phyloP scores from a whole-genome alignment of 2,329 filamentous ascomycete genomes.

The Apiospora marii region DNA sequence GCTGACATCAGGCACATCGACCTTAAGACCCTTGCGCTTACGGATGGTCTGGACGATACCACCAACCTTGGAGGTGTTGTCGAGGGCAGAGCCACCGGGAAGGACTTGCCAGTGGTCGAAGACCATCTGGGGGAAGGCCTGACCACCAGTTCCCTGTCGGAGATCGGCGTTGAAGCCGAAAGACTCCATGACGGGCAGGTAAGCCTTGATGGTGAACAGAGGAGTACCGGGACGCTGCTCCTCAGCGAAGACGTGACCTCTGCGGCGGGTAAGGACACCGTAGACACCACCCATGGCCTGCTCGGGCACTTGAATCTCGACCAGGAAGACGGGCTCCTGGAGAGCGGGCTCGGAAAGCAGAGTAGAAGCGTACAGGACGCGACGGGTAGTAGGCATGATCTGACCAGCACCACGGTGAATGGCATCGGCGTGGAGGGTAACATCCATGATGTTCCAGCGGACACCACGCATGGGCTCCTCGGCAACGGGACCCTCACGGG shows the following conservation, averaged over 20 bases:
- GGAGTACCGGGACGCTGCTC: slow-evolving; percentile 98
- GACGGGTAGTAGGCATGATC: slow-evolving; percentile 96
- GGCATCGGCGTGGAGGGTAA: slow-evolving; percentile 98
- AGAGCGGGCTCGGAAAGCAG: slow-evolving; percentile 92
- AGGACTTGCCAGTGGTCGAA: slow-evolving; percentile 99
- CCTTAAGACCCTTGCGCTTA: slow-evolving; percentile 99
- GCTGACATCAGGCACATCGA: slow-evolving; percentile 88
- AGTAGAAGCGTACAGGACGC: slow-evolving; percentile 93
- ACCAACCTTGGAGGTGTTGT: slow-evolving; percentile 82
- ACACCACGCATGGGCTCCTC: slow-evolving; percentile 98
- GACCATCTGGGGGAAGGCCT: slow-evolving; percentile 98
- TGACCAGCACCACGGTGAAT: slow-evolving; percentile 99
- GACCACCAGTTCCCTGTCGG: slow-evolving; percentile 89
- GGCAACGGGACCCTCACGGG: slow-evolving; percentile 94
- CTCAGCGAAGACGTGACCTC: slow-evolving; percentile 99
- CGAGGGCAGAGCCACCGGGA: slow-evolving; percentile 90
- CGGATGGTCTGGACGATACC: slow-evolving; percentile 87
- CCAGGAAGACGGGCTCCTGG: slow-evolving; percentile 97
- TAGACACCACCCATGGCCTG: slow-evolving; percentile 99
- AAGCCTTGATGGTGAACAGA: slow-evolving; percentile 99
- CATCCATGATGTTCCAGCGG: slow-evolving; percentile 99
- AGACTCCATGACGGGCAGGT: slow-evolving; percentile 95
- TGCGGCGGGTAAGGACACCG: slow-evolving; percentile 94
- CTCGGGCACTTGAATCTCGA: slow-evolving; percentile 99
- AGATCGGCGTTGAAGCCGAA: slow-evolving; percentile 99